Conservation (phyloP, 805 yeast genomes). For the Saturnispora zaruensis region DNA sequence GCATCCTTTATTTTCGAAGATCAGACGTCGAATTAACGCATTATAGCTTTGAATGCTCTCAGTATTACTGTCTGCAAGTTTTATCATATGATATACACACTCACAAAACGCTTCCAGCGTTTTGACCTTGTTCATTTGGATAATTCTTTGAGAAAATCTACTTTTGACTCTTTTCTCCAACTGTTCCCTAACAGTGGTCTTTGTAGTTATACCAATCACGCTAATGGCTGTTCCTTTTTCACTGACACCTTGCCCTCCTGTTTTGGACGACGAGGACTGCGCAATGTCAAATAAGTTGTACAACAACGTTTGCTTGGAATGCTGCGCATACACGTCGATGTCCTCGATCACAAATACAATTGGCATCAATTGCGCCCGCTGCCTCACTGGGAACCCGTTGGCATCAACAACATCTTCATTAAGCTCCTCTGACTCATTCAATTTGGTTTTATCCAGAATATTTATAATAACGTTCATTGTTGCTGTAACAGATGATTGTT, state of each 20-base stretch:
- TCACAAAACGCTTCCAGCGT: slow-evolving; percentile 42
- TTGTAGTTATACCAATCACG: slow-evolving; percentile 71
- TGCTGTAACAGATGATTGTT: slow-evolving; percentile 46
- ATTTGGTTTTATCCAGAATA: slow-evolving; percentile 36
- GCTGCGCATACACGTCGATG: slow-evolving; percentile 67
- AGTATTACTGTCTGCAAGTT: slow-evolving; percentile 15
- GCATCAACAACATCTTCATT: slow-evolving; percentile 16
- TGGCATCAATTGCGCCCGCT: slow-evolving; percentile 34
- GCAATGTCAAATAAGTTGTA: slow-evolving; percentile 86
- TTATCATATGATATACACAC: slow-evolving; percentile 29
- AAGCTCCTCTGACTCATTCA: slow-evolving; percentile 15
- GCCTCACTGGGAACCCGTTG: slow-evolving; percentile 17
- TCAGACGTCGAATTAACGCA: slow-evolving; percentile 23
- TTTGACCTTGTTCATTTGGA: slow-evolving; percentile 47
- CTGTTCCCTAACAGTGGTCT: slow-evolving; percentile 66
- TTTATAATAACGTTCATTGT: slow-evolving; percentile 53
- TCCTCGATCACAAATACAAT: slow-evolving; percentile 79
- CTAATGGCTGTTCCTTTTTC: slow-evolving; percentile 58
- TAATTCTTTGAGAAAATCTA: slow-evolving; percentile 74
- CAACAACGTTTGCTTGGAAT: slow-evolving; percentile 69
- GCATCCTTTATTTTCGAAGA: slow-evolving; percentile 19
- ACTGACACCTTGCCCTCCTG: slow-evolving; percentile 18
- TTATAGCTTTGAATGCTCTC: slow-evolving; percentile 24
- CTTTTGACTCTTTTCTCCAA: slow-evolving; percentile 88
- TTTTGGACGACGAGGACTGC: slow-evolving; percentile 34